These are phyloP conservation scores for Psidium friedrichsthalianum DNA, from an alignment of 345 rosid genomes.

Conservation along the genomic window DNA sequence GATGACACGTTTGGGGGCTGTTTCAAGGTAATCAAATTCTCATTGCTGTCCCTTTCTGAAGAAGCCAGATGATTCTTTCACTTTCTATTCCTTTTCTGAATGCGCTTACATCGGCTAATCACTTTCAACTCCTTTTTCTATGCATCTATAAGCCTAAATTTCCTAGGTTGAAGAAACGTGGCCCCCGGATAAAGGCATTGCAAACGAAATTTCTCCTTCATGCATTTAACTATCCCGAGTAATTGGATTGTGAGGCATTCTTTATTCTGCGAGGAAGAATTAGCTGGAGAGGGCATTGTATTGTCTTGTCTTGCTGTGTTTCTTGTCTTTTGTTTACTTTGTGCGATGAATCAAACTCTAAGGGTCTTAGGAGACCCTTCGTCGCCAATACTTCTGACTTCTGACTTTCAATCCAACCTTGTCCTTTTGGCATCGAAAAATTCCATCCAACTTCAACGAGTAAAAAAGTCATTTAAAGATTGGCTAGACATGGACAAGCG, in stretches of 20 bases:
- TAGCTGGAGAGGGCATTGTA: neutral
- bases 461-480: neutral
- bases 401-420: neutral
- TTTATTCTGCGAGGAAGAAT: neutral
- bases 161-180: neutral
- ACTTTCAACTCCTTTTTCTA: neutral
- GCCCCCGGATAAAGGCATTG: neutral
- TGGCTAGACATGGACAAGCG: neutral
- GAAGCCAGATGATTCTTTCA: neutral
- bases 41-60: neutral
- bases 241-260: neutral
- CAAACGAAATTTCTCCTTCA: neutral
- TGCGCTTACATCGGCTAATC: neutral
- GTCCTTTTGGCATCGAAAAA: neutral
- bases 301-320: neutral
- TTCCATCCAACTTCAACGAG: neutral
- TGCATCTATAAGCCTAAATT: neutral
- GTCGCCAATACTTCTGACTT: neutral
- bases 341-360: neutral
- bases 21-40: neutral
- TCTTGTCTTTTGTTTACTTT: neutral
- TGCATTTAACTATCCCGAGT: neutral
- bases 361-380: neutral
- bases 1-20: neutral
- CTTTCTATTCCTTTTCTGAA: neutral